Base-by-base conservation (phyloP, 208 protist species). In the Endotrypanum monterogeii region DNA sequence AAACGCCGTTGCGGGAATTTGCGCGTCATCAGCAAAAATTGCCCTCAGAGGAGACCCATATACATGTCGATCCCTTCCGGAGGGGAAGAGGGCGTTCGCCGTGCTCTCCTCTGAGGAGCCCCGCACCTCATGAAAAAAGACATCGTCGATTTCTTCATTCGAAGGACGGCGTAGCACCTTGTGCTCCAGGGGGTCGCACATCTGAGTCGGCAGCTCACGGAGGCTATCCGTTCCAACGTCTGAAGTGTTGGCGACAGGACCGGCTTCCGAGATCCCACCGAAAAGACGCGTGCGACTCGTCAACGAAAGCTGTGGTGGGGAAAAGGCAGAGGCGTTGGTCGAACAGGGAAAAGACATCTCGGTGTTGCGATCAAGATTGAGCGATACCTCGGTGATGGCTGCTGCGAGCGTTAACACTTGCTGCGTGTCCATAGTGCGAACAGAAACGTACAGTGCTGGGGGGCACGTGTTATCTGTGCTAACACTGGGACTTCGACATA, bases 331-430 rank as follows among this genome's bases (percentile, higher is more conserved):
- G 5, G 57, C 9, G 9, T 54, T 39, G 14, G 70, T 68, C 2
- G 55, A 56, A n/a, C 41, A 30, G 23, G 73, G 18, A 9, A 73
- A 50, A 11, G 68, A 73, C 20, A 55, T 39, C 11, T 73, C 68
- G 23, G 55, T 37, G 37, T 37, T 66, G 20, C 56, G 54, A 30
- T 66, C 56, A 7, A 73, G 55, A 44, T 73, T 73, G 23, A 83
- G 57, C 3, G 79, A 67, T 12, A 76, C 72, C 32, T 87, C 83
- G 18, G 83, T 87, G 62, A 87, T 87, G 68, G 83, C 83, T 4
- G 83, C 83, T 2, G 83, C 83, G 23, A 87, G 70, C 23, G 48
- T 66, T 12, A 87, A 41, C 20, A 80, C 83, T 32, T 73, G 71
- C 46, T 74, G 67, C n/a, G 71, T 25, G 46, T 78, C 74, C 5